Base-by-base conservation (phyloP, 2,329 filamentous ascomycete genomes). In the Trichophyton rubrum region DNA sequence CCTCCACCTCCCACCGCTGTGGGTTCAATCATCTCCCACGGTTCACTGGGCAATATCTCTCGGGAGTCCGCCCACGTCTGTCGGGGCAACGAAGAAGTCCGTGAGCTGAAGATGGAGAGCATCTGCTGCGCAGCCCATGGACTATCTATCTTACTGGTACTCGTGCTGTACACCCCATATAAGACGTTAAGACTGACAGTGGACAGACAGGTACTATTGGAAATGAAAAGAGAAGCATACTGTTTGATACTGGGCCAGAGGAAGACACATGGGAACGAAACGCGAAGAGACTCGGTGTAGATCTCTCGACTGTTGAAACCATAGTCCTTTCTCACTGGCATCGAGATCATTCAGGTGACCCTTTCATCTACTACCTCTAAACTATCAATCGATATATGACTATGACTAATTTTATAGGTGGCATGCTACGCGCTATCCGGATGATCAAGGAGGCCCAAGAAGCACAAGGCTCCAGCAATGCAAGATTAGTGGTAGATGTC, bases 81-180 rank as follows among this genome's bases (percentile, higher is more conserved):
- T 9, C 71, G 79, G 9, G 78, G 77, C 0, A 74, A 71, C 2
- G 76, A 71, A 2, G 76, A 75, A 0, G 67, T 66, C 9, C 72
- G 71, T 58, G 79, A 82, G 64, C 62, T 82, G 27, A 71, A 72
- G 9, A 79, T 82, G 74, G 75, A 77, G 45, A 74, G 74, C 55
- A 73, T 81, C 3, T 80, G 79, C 67, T 82, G 80, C 63, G 77
- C 78, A 13, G 80, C 80, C 0, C 80, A 82, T 69, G 80, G 80
- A 0, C 66, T 82, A 33, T 81, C 78, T 2, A 73, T 82, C 15
- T 69, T 82, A 35, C 74, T 82, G 59, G 77, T 80, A 72, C 35
- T 30, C 17, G 1, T 41, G 15, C 6, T 41, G 6, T 11, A 13
- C n/a, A 15, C 53, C 13, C 17, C 3, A 27, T 22, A 49, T 30